These are phyloP conservation scores for Malassezia cuniculi DNA, from an alignment of 1,284 basidiomycete species.

Conservation along the genomic window DNA sequence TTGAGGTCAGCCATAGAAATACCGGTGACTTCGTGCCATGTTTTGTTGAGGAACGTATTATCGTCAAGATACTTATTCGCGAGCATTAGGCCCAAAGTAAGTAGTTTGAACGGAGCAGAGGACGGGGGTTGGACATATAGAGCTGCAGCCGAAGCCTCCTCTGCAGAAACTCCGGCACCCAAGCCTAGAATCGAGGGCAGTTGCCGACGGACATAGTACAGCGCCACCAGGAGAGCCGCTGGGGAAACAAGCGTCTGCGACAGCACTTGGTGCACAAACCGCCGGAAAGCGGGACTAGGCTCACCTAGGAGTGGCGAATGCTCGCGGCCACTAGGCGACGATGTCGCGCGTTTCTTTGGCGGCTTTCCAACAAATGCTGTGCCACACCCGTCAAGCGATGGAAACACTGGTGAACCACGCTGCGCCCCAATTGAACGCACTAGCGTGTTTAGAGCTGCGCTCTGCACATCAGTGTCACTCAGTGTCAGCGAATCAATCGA, in stretches of 20 bases:
- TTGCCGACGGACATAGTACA: slow-evolving; percentile 32
- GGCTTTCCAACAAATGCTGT: neutral
- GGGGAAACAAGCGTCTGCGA: slow-evolving; percentile 40
- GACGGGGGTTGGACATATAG: slow-evolving; percentile 37
- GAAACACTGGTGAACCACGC: slow-evolving; percentile 13
- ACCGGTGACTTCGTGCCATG: slow-evolving; percentile 44
- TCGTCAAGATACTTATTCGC: slow-evolving; percentile 45
- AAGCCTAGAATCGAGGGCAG: slow-evolving; percentile 20
- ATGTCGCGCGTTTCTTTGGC: too few species aligned
- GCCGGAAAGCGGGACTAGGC: slow-evolving; percentile 36
- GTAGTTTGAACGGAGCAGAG: slow-evolving; percentile 42
- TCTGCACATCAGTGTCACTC: too few species aligned
- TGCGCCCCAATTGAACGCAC: slow-evolving; percentile 11
- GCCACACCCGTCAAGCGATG: slow-evolving; percentile 2
- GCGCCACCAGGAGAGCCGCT: slow-evolving; percentile 32
- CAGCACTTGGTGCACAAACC: slow-evolving; percentile 40
- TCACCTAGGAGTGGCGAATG: slow-evolving; percentile 16
- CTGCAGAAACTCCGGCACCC: neutral
- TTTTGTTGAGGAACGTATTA: slow-evolving; percentile 44
- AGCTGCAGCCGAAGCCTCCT: slow-evolving; percentile 25
- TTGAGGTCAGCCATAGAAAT: slow-evolving; percentile 41
- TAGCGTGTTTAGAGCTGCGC: slow-evolving; percentile 9
- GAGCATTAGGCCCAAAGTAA: slow-evolving; percentile 43
- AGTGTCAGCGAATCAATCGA: too few species aligned
- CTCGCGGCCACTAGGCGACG: slow-evolving; percentile 4